Evolutionary conservation across 2,329 filamentous ascomycete species (phyloP).

Genomic region (Neoscytalidium dimidiatum): DNA sequence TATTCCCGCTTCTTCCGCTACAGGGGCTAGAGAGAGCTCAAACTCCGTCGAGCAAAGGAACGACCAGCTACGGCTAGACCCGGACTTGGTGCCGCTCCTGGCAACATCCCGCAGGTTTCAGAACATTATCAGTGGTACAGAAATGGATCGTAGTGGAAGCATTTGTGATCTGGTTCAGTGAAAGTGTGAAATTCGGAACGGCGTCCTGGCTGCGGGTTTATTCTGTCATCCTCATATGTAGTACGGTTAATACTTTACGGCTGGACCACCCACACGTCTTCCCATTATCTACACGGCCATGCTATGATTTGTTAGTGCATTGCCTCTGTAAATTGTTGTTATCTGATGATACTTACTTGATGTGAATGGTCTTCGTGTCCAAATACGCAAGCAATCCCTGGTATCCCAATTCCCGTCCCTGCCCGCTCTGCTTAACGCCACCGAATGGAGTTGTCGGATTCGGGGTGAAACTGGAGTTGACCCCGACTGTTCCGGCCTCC

Average conservation of each 20-base stretch:
- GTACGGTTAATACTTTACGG: no score
- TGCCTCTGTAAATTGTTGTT: not conserved
- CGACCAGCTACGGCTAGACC: not conserved
- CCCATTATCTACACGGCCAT: not conserved
- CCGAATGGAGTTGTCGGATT: conserved; percentile 32
- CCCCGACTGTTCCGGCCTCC: conserved; percentile 35
- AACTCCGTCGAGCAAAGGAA: not conserved
- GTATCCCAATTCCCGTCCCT: conserved; percentile 34
- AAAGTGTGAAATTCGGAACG: not conserved
- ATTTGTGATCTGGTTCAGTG: not conserved
- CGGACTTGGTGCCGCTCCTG: not conserved
- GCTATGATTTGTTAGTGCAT: not conserved
- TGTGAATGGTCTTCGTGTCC: conserved; percentile 34
- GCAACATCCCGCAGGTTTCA: not conserved
- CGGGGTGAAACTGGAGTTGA: conserved; percentile 30
- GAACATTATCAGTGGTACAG: not conserved
- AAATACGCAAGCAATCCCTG: conserved; percentile 35
- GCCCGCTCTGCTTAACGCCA: conserved; percentile 34
- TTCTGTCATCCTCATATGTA: no score
- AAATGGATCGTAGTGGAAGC: not conserved
- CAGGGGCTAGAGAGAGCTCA: not conserved
- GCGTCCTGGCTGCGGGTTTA: not conserved
- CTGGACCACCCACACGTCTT: no score
- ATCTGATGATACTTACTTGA: conserved; percentile 24
- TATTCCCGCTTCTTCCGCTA: not conserved